These are phyloP conservation scores for Globisporangium paroecandrum DNA, from an alignment of 352 stramenopile species.

Conservation along the genomic window DNA sequence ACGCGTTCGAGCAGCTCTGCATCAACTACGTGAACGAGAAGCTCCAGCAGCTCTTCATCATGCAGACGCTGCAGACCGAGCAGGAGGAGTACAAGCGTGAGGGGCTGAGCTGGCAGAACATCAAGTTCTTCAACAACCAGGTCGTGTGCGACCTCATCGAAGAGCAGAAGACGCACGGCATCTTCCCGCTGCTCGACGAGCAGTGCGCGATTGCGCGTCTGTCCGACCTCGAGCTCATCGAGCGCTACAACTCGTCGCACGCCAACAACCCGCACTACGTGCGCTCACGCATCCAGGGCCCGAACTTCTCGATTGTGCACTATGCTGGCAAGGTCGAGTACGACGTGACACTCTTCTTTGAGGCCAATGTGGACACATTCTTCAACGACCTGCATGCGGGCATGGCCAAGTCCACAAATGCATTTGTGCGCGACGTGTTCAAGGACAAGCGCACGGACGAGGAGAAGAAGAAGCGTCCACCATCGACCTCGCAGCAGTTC, in stretches of 20 bases:
- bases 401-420: conserved; percentile 69
- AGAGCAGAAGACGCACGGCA: conserved; percentile 73
- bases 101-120: conserved; percentile 68
- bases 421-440: conserved; percentile 78
- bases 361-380: conserved; percentile 84
- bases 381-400: conserved; percentile 76
- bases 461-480: conserved; percentile 80
- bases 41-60: conserved; percentile 86
- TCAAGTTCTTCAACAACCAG: conserved; percentile 88
- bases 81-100: conserved; percentile 79
- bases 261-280: conserved; percentile 72
- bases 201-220: conserved; percentile 71
- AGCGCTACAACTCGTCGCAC: conserved; percentile 73
- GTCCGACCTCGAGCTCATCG: conserved; percentile 72
- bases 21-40: conserved; percentile 92
- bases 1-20: conserved; percentile 89
- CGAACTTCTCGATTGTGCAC: conserved; percentile 78
- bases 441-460: conserved; percentile 73
- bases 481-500: conserved; percentile 85
- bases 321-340: conserved; percentile 88
- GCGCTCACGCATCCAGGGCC: conserved; percentile 60
- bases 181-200: conserved; percentile 81
- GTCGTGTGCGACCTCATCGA: conserved; percentile 88
- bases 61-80: conserved; percentile 73
- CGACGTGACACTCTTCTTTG: conserved; percentile 81